A percentile compares a stretch with the other conserved stretches of the same genome.
Evolutionary conservation across 2,329 filamentous ascomycete genomes (phyloP).

Genomic region (Fusarium domesticum): DNA sequence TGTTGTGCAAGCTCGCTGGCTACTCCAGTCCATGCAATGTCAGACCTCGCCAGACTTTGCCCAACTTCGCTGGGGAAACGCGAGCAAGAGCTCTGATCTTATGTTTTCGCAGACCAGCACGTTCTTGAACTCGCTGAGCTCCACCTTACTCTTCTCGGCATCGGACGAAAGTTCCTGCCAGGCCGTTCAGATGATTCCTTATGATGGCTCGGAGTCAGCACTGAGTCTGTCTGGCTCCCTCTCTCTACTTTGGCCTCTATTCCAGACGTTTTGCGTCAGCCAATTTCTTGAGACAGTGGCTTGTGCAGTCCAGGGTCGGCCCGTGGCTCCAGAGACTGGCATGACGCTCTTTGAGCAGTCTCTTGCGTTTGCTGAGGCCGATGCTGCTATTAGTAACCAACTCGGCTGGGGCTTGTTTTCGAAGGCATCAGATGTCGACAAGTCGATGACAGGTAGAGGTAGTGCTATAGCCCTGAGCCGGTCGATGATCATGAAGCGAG

Average conservation of each 20-base stretch:
- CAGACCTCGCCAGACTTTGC: constrained; percentile 78
- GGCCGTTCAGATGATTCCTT: constrained; percentile 67
- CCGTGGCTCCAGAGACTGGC: constrained; percentile 78
- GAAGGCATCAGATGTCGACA: constrained; percentile 40
- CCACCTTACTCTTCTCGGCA: constrained; percentile 68
- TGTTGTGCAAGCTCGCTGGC: constrained; percentile 60
- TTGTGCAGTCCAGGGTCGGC: constrained; percentile 81
- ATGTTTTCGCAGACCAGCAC: constrained; percentile 69
- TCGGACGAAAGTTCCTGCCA: constrained; percentile 72
- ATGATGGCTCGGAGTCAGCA: constrained; percentile 47
- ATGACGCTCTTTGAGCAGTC: constrained; percentile 98
- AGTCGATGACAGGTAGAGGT: constrained; percentile 20
- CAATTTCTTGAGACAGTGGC: constrained; percentile 87
- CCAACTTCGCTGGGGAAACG: constrained; percentile 65
- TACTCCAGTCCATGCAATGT: constrained; percentile 86
- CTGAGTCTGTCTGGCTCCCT: constrained; percentile 71
- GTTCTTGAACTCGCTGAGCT: constrained; percentile 70
- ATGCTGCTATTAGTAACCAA: constrained; percentile 79
- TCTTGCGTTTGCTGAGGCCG: constrained; percentile 91
- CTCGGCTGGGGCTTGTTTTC: constrained; percentile 68
- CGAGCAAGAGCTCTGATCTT: constrained; percentile 61
- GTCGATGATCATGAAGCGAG: constrained; percentile 68
- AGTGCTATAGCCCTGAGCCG: constrained; percentile 51
- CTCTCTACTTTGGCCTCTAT: constrained; percentile 71
- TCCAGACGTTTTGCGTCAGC: constrained; percentile 66